Percentiles rank a stretch among this genome's conserved stretches.
These are phyloP conservation scores for Coprinopsis sp. DNA, from an alignment of 768 basidiomycete genomes.

Conservation along the genomic window DNA sequence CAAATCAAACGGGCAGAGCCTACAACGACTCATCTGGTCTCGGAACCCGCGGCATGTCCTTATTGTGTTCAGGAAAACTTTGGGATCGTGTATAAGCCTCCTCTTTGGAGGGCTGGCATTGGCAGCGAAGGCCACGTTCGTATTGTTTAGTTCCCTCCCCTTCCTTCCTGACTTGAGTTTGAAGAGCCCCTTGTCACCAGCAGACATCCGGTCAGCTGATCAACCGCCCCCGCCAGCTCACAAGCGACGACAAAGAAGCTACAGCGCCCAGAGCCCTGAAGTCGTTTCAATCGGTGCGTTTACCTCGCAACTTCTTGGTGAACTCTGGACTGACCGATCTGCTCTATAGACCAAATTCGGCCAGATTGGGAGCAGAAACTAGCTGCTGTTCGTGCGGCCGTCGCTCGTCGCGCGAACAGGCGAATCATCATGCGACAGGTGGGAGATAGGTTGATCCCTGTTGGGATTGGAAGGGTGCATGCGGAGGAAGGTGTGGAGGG, in stretches of 20 bases:
- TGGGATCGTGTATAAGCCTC: constrained; percentile 83
- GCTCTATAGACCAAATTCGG: constrained; percentile 78
- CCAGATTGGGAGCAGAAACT: constrained; percentile 98
- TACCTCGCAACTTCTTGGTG: constrained; percentile 1
- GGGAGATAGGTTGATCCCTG: constrained; percentile 93
- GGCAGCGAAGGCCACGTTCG: constrained; percentile 54
- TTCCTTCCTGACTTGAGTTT: constrained; percentile 3
- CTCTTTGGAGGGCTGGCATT: constrained; percentile 75
- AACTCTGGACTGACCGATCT: not conserved
- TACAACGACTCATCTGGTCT: constrained; percentile 90
- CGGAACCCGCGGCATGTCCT: constrained; percentile 95
- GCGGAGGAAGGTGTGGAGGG: constrained; percentile 51
- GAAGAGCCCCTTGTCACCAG: constrained; percentile 18
- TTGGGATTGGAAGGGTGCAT: constrained; percentile 85
- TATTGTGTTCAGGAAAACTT: constrained; percentile 98
- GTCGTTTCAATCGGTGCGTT: constrained; percentile 84
- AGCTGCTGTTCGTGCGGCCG: constrained; percentile 91
- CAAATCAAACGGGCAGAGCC: constrained; percentile 98
- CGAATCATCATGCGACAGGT: constrained; percentile 98
- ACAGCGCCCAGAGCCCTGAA: constrained; percentile 78
- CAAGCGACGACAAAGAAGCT: constrained; percentile 83
- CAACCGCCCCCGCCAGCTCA: constrained; percentile 35
- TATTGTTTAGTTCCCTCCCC: constrained; percentile 5
- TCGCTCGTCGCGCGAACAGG: constrained; percentile 90
- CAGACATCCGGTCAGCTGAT: constrained; percentile 1